A percentile compares a stretch with the other conserved stretches of the same genome.
Evolutionary conservation across 441 rosid genomes (phyloP).

Genomic region (Pelargonium fulgidum): DNA sequence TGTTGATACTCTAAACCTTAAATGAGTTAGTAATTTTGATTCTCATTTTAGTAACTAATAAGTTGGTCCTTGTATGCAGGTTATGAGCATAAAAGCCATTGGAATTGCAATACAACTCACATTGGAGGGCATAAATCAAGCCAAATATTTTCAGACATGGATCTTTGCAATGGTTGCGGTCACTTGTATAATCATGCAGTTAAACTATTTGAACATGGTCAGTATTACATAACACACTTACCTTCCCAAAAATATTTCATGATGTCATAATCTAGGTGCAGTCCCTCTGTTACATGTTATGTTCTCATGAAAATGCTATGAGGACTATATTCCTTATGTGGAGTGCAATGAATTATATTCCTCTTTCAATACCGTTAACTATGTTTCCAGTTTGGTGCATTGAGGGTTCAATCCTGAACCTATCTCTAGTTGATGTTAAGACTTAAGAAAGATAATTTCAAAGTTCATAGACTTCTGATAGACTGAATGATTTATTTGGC

Average conservation of each 20-base stretch:
- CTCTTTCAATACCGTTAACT: not conserved
- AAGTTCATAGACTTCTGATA: not conserved
- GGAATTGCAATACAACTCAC: conserved; percentile 87
- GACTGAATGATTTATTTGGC: not conserved
- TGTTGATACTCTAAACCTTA: not conserved
- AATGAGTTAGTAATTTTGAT: not conserved
- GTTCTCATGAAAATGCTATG: not conserved
- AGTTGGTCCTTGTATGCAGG: conserved; percentile 38
- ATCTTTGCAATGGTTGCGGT: conserved; percentile 70
- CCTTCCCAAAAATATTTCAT: not conserved
- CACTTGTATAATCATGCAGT: conserved; percentile 68
- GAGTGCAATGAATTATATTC: not conserved
- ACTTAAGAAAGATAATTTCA: not conserved
- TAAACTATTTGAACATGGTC: conserved; percentile 87
- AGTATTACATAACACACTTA: conserved; percentile 19
- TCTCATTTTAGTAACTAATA: not conserved
- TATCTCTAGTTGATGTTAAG: too few relatives aligned
- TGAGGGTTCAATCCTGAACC: not conserved
- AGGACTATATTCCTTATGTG: not conserved
- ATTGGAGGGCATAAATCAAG: conserved; percentile 73
- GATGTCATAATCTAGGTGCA: not conserved
- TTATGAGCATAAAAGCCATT: conserved; percentile 89
- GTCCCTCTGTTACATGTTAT: conserved; percentile 1
- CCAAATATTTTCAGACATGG: conserved; percentile 67
- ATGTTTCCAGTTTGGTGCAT: not conserved